Base-by-base conservation (phyloP, 2,329 filamentous ascomycete genomes). In the Ceratocystis harringtonii region DNA sequence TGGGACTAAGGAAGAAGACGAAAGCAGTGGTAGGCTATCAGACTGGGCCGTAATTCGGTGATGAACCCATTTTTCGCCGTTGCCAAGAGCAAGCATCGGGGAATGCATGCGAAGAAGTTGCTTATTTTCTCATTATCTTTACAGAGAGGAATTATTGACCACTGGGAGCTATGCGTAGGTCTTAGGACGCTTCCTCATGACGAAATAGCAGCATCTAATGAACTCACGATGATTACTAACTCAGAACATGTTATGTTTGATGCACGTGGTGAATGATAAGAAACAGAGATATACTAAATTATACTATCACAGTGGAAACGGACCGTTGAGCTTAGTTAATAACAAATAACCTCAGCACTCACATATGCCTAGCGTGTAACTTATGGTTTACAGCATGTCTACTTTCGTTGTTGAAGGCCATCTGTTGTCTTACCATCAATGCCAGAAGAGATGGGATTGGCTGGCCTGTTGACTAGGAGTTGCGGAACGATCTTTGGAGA, bases 1-100 rank as follows among this genome's bases (percentile, higher is more conserved):
- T 32, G 86, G 87, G 30, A 80, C 84, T 67, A 81, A 86, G 68
- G 86, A 88, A 67, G 86, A 88, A 55, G 85, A 86, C 70, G 83
- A 85, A 66, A 76, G 75, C 50, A 78, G 81, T 12, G 79, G 85
- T 62, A 81, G 82, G 69, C 79, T 94, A 66, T 84, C 85, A 52
- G 88, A 90, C 73, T 94, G 89, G 88, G 88, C 88, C 62, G 85
- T 92, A 64, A 96, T 96, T 71, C 85, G 90, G 70, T 86, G 74
- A 78, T 17, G n/a, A 15, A 22, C 36, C 19, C 30, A 15, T 7
- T 25, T 41, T 63, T n/a, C 10, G 36, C n/a, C 52, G 22, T 30
- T 22, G 19, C 30, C 43, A 52, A 5, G 30, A 8, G 17, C 7
- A 36, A 41, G 36, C 12, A 41, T 15, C 36, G 12, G 36, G 12